Evolutionary conservation across 202 grass and related monocot species (phyloP).

Genomic region (Setaria viridis): DNA sequence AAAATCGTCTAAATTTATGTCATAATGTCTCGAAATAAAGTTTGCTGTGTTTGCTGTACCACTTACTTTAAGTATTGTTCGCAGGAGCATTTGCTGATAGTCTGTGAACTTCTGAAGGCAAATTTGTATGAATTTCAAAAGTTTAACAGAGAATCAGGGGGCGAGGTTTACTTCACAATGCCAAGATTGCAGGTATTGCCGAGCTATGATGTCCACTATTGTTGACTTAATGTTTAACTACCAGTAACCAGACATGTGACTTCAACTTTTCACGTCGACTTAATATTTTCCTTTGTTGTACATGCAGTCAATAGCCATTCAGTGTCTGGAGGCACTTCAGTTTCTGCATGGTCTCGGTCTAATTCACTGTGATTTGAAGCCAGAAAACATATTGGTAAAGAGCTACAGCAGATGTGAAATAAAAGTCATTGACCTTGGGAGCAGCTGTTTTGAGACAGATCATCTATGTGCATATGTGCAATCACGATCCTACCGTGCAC

Average conservation of each 20-base stretch:
- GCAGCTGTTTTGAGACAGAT: slow-evolving; percentile 99
- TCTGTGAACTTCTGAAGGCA: slow-evolving; percentile 99
- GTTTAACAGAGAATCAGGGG: slow-evolving; percentile 99
- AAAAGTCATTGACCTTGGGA: slow-evolving; percentile 99
- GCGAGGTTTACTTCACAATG: slow-evolving; percentile 99
- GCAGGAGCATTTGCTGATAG: slow-evolving; percentile 98
- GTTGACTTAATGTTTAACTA: slow-evolving; percentile 21
- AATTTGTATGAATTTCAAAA: slow-evolving; percentile 99
- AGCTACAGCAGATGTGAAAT: slow-evolving; percentile 99
- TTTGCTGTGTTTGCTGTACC: slow-evolving; percentile 19
- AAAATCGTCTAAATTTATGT: slow-evolving; percentile 5
- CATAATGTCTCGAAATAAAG: not conserved
- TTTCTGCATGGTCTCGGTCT: slow-evolving; percentile 96
- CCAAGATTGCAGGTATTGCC: slow-evolving; percentile 88
- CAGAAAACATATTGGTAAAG: slow-evolving; percentile 99
- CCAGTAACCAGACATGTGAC: slow-evolving; percentile 4
- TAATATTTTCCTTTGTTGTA: slow-evolving; percentile 39
- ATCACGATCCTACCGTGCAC: slow-evolving; percentile 94
- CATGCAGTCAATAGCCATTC: slow-evolving; percentile 96
- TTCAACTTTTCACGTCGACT: slow-evolving; percentile 19
- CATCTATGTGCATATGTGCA: slow-evolving; percentile 97
- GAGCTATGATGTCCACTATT: slow-evolving; percentile 28
- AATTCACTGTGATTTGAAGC: slow-evolving; percentile 99
- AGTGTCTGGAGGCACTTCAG: slow-evolving; percentile 95
- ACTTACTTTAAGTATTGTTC: slow-evolving; percentile 47